Percentiles rank a stretch among this genome's conserved stretches.
Evolutionary conservation across 257 asterid species (phyloP).

Genomic region (Nicotiana tomentosiformis): DNA sequence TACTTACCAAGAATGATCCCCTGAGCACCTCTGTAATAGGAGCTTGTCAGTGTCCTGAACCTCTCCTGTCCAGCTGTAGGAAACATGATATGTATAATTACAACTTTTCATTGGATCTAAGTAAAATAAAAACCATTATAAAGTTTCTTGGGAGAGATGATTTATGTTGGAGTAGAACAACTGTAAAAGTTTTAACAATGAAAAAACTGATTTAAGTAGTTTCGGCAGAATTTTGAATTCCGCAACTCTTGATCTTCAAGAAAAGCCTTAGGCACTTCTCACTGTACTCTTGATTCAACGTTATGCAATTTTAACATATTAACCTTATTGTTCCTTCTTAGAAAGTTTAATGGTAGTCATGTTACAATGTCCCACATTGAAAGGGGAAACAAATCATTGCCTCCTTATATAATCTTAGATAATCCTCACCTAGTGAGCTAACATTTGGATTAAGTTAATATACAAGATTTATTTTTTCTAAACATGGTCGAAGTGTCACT

Average conservation of each 20-base stretch:
- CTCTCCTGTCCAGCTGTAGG: slow-evolving; percentile 95
- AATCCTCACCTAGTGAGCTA: not conserved
- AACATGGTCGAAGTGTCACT: not conserved
- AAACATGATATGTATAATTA: slow-evolving; percentile 2
- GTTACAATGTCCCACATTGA: not conserved
- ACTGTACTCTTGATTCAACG: not conserved
- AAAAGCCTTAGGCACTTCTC: not conserved
- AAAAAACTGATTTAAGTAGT: not conserved
- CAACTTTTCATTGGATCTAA: not conserved
- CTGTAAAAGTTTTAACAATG: too few relatives aligned
- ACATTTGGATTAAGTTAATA: not conserved
- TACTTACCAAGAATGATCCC: slow-evolving; percentile 74
- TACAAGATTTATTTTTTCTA: not conserved
- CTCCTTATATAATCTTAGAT: not conserved
- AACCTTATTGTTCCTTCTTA: not conserved
- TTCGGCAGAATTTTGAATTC: not conserved
- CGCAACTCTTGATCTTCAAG: not conserved
- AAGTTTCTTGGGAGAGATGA: not conserved
- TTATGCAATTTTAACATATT: not conserved
- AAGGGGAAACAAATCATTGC: not conserved
- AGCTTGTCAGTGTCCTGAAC: slow-evolving; percentile 66
- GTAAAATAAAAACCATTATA: not conserved
- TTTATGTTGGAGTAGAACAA: not conserved
- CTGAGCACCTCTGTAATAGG: slow-evolving; percentile 59
- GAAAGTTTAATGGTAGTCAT: not conserved